A percentile compares a stretch with the other conserved stretches of the same genome.
phyloP scores from a whole-genome alignment of 495 filamentous ascomycete genomes.

The Aspergillus panamensis region DNA sequence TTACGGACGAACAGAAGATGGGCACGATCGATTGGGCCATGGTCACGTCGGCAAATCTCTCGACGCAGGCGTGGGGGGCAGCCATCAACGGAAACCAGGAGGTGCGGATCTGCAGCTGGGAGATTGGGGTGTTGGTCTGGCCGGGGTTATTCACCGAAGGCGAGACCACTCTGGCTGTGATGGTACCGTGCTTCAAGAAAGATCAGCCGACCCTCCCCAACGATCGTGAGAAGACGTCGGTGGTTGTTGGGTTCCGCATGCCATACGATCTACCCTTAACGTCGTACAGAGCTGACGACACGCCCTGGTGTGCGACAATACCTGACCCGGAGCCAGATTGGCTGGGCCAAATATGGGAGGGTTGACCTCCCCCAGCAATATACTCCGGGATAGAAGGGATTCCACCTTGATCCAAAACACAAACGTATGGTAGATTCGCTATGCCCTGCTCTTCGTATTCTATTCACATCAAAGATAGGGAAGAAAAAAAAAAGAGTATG shows the following conservation, averaged over 20 bases:
- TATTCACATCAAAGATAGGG: neutral
- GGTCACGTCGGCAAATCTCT: constrained; percentile 80
- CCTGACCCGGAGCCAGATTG: constrained; percentile 63
- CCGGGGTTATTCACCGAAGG: constrained; percentile 57
- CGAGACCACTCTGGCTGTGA: constrained; percentile 39
- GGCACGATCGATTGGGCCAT: constrained; percentile 78
- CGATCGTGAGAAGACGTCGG: constrained; percentile 8
- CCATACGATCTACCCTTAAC: constrained; percentile 79
- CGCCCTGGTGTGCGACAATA: constrained; percentile 75
- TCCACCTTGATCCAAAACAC: neutral
- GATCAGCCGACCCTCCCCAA: constrained; percentile 43
- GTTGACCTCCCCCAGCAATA: constrained; percentile 1
- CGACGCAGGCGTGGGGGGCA: constrained; percentile 88
- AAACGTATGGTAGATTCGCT: neutral
- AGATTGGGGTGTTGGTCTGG: constrained; percentile 84
- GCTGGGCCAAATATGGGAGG: constrained; percentile 56
- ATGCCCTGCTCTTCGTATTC: neutral
- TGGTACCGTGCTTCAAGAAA: constrained; percentile 66
- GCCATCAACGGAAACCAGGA: constrained; percentile 49
- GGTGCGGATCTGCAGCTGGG: constrained; percentile 74
- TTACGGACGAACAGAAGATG: constrained; percentile 41
- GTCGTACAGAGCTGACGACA: constrained; percentile 57
- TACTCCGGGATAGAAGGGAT: neutral
- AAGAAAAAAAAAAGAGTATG: neutral
- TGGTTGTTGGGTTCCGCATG: constrained; percentile 65